Evolutionary conservation across 129 eudicot genomes (phyloP).

Genomic region (Tagetes patula): DNA sequence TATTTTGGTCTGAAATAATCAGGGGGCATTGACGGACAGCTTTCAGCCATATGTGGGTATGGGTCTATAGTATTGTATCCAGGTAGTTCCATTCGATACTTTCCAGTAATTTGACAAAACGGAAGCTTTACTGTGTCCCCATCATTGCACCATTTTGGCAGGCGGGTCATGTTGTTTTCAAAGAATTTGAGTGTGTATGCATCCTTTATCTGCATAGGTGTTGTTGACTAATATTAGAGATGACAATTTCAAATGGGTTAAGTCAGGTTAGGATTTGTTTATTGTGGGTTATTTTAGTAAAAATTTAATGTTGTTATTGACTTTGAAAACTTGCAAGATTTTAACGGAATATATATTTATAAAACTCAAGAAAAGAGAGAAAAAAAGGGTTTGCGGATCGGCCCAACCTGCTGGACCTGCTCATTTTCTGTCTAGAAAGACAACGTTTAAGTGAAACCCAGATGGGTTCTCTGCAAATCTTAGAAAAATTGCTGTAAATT

Average conservation of each 20-base stretch:
- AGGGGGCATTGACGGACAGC: constrained; percentile 88
- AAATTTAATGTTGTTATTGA: background rate
- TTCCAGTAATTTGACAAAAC: constrained; percentile 82
- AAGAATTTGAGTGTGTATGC: constrained; percentile 86
- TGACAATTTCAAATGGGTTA: background rate
- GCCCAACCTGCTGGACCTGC: background rate
- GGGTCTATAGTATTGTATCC: constrained; percentile 80
- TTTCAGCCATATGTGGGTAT: constrained; percentile 89
- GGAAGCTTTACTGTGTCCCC: constrained; percentile 76
- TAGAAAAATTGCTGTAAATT: background rate
- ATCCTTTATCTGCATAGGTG: constrained; percentile 76
- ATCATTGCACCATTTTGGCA: constrained; percentile 95
- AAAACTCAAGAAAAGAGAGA: background rate
- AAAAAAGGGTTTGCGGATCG: background rate
- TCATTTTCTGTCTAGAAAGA: background rate
- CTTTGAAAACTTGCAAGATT: background rate
- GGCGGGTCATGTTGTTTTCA: constrained; percentile 73
- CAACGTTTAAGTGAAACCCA: background rate
- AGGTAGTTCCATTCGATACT: constrained; percentile 91
- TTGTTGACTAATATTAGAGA: constrained; percentile 6
- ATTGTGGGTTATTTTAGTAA: background rate
- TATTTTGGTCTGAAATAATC: constrained; percentile 58
- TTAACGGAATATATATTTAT: background rate
- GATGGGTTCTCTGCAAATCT: background rate
- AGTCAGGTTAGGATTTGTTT: background rate